Evolutionary conservation across 2,329 filamentous ascomycete genomes (phyloP), one percentile per base, ranked within the genome.

Genomic region (Pleoardoris graminearum): DNA sequence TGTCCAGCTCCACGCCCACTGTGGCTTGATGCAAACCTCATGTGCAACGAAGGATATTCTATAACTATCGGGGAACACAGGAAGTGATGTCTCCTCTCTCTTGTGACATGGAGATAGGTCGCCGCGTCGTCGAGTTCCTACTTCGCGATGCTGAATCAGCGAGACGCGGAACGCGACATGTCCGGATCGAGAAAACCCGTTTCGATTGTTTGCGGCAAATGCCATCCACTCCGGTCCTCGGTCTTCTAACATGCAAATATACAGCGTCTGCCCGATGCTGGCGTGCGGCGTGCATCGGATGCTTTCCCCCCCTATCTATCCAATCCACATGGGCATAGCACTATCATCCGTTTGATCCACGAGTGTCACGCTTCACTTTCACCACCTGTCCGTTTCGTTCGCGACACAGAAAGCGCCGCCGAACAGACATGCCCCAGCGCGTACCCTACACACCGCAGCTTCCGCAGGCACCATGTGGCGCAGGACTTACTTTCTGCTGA

Each of bases 401-500:
- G 33, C 32, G 12, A 45, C 19, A 48, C 16, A 49, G 50, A 33
- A 44, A 38, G 49, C 51, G 51, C 42, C 56, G 45, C 55, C 57
- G 45, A 47, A 62, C 66, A 66, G 67, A 63, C 54, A 72, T 72
- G 70, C 67, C 39, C 62, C 58, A 63, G 63, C 57, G 52, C 63
- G 48, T 57, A 57, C 49, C 54, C 55, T 53, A 32, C 37, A 44
- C 46, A 48, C 46, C 51, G 29, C 57, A 54, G 44, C 51, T 51
- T 55, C 56, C 55, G 53, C 60, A 55, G 53, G 41, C 59, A 79
- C 65, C 65, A 97, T 97, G 93, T 96, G 91, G 91, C 86, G 92
- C 80, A 87, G 92, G 75, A 84, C 87, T 58, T 96, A 96, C 76
- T 80, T 97, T 58, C 77, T 95, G 51, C 81, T 99, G 65, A 81